Conservation (phyloP, 192 early-diverging fungal species). For the Coemansia javaensis region DNA sequence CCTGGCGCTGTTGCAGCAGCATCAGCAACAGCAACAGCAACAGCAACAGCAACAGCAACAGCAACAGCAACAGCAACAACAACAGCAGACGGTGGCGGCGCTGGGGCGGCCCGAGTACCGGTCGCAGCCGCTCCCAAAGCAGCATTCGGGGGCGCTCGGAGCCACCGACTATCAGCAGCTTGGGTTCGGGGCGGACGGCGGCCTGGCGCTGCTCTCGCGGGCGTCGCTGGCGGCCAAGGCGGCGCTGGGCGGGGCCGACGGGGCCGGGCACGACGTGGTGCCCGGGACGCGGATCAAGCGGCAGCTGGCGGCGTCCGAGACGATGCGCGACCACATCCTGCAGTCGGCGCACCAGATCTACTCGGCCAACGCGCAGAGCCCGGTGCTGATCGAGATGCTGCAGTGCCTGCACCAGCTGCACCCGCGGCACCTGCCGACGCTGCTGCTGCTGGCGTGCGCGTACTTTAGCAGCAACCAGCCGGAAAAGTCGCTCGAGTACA, state of each 20-base stretch:
- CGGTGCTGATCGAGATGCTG: constrained; percentile 53
- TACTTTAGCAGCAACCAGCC: constrained; percentile 76
- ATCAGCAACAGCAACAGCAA: no score
- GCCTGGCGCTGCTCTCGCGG: constrained; percentile 4
- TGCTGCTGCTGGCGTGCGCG: constrained; percentile 81
- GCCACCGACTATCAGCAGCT: not conserved
- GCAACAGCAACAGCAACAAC: no score
- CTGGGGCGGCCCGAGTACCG: not conserved
- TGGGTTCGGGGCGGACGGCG: not conserved
- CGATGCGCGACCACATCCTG: constrained; percentile 56
- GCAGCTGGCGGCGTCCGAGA: constrained; percentile 17
- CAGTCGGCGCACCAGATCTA: constrained; percentile 62
- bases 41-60: no score
- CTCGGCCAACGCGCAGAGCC: constrained; percentile 51
- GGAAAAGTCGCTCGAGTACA: constrained; percentile 70
- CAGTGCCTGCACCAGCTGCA: constrained; percentile 50
- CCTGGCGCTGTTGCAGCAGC: constrained; percentile 22
- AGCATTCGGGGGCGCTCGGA: not conserved
- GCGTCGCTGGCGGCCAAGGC: constrained; percentile 14
- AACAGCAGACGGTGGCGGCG: constrained; percentile 4
- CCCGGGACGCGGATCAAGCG: constrained; percentile 34
- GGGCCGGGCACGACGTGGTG: not conserved
- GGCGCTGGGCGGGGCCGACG: not conserved
- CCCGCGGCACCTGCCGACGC: constrained; percentile 71
- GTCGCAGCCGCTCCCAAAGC: constrained; percentile 9